These are phyloP conservation scores for Boletus sp. DNA, from an alignment of 1,284 basidiomycete species.

Conservation along the genomic window DNA sequence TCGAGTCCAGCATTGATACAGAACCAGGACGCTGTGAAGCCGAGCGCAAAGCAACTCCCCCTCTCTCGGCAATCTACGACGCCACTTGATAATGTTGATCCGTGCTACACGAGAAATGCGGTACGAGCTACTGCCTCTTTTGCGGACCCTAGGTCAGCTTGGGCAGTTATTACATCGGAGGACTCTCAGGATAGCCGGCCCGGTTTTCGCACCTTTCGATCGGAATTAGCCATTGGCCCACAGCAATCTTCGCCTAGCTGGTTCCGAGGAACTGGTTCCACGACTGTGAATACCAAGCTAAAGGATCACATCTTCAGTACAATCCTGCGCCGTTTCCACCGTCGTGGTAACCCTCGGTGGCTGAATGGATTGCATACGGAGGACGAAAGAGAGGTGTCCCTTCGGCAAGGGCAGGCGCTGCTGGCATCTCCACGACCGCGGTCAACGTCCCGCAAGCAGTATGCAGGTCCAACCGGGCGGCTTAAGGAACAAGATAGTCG, in stretches of 20 bases:
- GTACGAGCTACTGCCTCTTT: conserved; percentile 13
- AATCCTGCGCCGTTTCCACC: conserved; percentile 68
- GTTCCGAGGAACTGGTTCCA: conserved; percentile 87
- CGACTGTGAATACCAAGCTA: conserved; percentile 85
- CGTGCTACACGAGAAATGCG: conserved; percentile 46
- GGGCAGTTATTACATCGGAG: conserved; percentile 28
- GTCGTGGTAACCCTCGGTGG: conserved; percentile 45
- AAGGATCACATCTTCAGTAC: conserved; percentile 92
- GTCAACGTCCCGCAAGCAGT: conserved; percentile 35
- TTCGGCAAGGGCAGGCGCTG: conserved; percentile 44
- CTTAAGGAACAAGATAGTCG: conserved; percentile 32
- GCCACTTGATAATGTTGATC: conserved; percentile 37
- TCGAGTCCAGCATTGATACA: conserved; percentile 62
- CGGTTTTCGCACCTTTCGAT: conserved; percentile 37
- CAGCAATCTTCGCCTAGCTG: conserved; percentile 40
- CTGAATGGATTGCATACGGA: conserved; percentile 31
- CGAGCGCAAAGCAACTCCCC: conserved; percentile 36
- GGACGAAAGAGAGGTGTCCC: conserved; percentile 41
- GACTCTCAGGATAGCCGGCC: conserved; percentile 33
- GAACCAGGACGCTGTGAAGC: conserved; percentile 13
- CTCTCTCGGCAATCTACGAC: conserved; percentile 39
- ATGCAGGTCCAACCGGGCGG: conserved; percentile 37
- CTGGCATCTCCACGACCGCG: conserved; percentile 34
- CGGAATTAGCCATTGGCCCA: conserved; percentile 34
- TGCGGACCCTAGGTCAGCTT: conserved; percentile 22